These are phyloP conservation scores for Umbilicus rupestris DNA, from an alignment of 164 flowering plant species.

Conservation along the genomic window DNA sequence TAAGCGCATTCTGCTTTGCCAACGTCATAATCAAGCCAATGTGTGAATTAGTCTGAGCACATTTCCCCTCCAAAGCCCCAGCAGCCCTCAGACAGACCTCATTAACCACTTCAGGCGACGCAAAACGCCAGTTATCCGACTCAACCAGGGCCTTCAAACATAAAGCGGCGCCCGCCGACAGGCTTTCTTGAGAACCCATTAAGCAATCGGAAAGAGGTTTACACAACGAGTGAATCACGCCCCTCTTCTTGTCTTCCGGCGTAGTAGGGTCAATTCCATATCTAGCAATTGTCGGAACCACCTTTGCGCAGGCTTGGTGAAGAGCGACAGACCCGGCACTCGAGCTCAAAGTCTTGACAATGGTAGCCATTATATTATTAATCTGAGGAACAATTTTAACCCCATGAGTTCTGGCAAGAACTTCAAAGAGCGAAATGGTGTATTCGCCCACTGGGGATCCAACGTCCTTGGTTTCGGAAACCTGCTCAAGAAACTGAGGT, in stretches of 20 bases:
- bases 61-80: constrained; percentile 67
- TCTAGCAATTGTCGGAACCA: constrained; percentile 82
- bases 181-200: constrained; percentile 56
- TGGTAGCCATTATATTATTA: constrained; percentile 66
- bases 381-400: constrained; percentile 73
- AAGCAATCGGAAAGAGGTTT: constrained; percentile 77
- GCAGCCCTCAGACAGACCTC: constrained; percentile 75
- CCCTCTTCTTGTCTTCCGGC: constrained; percentile 56
- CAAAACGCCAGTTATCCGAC: constrained; percentile 85
- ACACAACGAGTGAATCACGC: constrained; percentile 62
- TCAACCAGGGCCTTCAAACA: constrained; percentile 91
- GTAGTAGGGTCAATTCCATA: constrained; percentile 73
- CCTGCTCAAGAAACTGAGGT: constrained; percentile 73
- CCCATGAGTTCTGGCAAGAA: constrained; percentile 81
- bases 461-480: constrained; percentile 62
- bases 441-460: constrained; percentile 55
- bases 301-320: constrained; percentile 90
- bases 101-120: constrained; percentile 75
- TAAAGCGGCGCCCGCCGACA: constrained; percentile 83
- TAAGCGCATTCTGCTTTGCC: constrained; percentile 57
- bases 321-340: constrained; percentile 87
- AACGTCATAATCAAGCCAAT: constrained; percentile 79
- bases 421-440: constrained; percentile 79
- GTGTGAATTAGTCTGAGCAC: constrained; percentile 66
- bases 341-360: constrained; percentile 57